Evolutionary conservation across 1,284 basidiomycete species (phyloP), one percentile per base, ranked within the genome.

Genomic region (Irpex lacteus): DNA sequence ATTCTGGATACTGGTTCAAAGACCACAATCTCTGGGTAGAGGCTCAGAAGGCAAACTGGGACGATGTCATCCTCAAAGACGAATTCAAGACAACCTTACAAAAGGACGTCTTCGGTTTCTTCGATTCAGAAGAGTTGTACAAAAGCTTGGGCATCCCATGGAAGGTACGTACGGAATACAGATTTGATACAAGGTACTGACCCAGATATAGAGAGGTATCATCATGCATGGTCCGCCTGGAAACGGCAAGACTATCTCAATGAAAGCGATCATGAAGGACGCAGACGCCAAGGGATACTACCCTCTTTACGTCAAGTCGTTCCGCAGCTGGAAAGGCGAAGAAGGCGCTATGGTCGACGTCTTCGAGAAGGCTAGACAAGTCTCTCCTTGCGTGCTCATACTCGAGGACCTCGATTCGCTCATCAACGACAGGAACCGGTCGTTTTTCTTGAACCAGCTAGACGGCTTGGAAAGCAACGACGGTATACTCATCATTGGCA

Each of bases 391-490:
- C 69, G 82, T 94, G 34, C 71, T 95, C 60, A 81, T 95, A 64
- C 74, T 95, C 3, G 92, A 95, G 74, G 93, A 95, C 72, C 77
- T 95, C 5, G 93, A 95, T 71, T 89, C 87, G 67, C 80, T 93
- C 57, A 90, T 95, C 77, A 90, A 85, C 65, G 85, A 92, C 70
- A 58, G 73, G 7, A 94, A 93, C 70, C 84, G 92, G 26, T 91
- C 90, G 0, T 94, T 91, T 81, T 95, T 95, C 84, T 80, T 95
- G 59, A 94, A 94, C 71, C 89, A 94, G 70, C 78, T 94, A 9
- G 90, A 92, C 68, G 91, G 90, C 1, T 74, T 92, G 34, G 83
- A 86, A 69, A 82, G 86, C 37, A 94, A 94, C 70, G 86, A 94
- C 67, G 92, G 92, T 0, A 68, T 95, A 6, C 81, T 94, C 53